These are phyloP conservation scores for Cyclospora cayetanensis DNA, from an alignment of 169 alveolate genomes.

Conservation along the genomic window DNA sequence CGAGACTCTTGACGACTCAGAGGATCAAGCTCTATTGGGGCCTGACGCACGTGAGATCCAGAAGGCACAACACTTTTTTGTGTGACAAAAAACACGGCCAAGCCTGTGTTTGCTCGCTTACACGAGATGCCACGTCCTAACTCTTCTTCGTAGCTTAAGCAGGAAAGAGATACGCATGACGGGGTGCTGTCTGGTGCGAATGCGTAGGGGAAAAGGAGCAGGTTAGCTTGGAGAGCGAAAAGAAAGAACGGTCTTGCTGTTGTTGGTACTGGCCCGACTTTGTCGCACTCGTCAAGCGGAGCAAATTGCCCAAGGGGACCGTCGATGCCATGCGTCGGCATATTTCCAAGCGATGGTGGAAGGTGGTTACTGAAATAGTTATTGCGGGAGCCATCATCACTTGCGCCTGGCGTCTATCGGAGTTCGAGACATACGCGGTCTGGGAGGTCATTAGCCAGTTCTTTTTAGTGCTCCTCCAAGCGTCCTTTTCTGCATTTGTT, in stretches of 20 bases:
- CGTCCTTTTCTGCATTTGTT: conserved; percentile 13
- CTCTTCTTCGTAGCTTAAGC: no score
- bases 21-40: not conserved
- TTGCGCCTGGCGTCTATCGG: not conserved
- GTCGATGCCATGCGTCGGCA: not conserved
- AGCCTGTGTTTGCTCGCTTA: no score
- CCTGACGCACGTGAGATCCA: no score
- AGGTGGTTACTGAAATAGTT: not conserved
- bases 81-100: no score
- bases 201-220: no score
- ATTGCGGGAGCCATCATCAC: not conserved
- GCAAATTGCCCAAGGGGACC: not conserved
- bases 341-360: not conserved
- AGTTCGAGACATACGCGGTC: not conserved
- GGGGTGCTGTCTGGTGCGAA: no score
- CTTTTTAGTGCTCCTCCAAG: conserved; percentile 14
- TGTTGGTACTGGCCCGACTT: conserved; percentile 51
- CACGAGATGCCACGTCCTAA: no score
- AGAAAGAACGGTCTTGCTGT: conserved; percentile 69
- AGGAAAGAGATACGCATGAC: no score
- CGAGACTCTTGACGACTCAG: not conserved
- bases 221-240: no score
- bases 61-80: no score
- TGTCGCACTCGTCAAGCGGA: not conserved
- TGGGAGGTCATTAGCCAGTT: conserved; percentile 10